Evolutionary conservation across 495 filamentous ascomycete genomes (phyloP).

Genomic region (Hypoxylon intermedium): DNA sequence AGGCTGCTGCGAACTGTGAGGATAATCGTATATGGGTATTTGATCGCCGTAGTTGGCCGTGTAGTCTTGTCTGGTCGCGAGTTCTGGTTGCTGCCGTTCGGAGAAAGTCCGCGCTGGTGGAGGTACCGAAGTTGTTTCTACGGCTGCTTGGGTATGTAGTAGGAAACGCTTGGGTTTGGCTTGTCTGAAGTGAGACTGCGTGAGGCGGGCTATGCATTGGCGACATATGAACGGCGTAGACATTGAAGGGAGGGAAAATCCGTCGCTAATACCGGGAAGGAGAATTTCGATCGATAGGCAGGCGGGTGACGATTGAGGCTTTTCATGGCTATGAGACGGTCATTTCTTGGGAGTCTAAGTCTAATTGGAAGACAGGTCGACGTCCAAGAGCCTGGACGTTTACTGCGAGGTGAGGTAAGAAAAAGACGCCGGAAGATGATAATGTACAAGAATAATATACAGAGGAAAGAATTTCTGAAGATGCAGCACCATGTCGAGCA

Average conservation of each 20-base stretch:
- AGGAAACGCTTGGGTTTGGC: constrained; percentile 1
- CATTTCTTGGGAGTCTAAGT: not conserved
- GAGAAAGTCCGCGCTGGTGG: constrained; percentile 6
- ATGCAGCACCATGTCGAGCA: not conserved
- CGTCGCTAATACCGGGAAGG: not conserved
- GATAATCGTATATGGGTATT: not conserved
- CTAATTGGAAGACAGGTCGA: too few species aligned
- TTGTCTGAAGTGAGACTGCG: not conserved
- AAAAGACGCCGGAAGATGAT: too few species aligned
- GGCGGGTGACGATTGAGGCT: constrained; percentile 5
- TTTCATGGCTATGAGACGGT: constrained; percentile 14
- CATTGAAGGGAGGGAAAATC: constrained; percentile 23
- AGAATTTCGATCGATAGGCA: constrained; percentile 12
- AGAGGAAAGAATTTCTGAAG: too few species aligned
- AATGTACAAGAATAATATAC: too few species aligned
- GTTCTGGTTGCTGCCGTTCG: constrained; percentile 2
- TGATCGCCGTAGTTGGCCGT: not conserved
- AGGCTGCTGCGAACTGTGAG: not conserved
- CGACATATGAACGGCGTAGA: constrained; percentile 38
- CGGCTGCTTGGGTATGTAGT: constrained; percentile 19
- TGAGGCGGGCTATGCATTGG: constrained; percentile 32
- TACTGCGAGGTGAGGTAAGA: too few species aligned
- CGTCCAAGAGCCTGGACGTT: not conserved
- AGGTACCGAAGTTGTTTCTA: not conserved
- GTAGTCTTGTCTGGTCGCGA: not conserved